Evolutionary conservation across 306 rosid genomes (phyloP).

Genomic region (Rosa multiflora): DNA sequence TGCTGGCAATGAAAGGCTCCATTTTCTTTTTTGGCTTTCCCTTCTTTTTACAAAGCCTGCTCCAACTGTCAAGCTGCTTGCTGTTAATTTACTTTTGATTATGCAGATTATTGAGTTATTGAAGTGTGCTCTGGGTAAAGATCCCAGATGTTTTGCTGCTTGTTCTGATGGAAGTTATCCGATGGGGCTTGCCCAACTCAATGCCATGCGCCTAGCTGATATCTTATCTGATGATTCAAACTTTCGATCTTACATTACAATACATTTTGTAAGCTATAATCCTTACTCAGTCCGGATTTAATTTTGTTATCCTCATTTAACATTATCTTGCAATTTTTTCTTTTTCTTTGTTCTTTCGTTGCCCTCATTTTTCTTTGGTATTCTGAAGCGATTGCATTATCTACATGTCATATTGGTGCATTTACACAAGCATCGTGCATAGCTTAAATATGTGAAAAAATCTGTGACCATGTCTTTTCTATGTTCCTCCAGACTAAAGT

Average conservation of each 20-base stretch:
- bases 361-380: background rate
- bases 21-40: background rate
- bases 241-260: conserved; percentile 76
- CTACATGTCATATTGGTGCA: conserved; percentile 26
- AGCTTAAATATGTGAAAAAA: conserved; percentile 19
- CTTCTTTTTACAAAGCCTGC: conserved; percentile 3
- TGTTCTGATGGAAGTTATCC: conserved; percentile 54
- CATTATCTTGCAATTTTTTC: background rate
- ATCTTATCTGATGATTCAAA: conserved; percentile 94
- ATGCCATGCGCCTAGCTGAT: conserved; percentile 96
- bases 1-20: background rate
- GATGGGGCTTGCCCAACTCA: conserved; percentile 86
- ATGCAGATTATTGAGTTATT: conserved; percentile 72
- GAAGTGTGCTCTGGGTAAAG: conserved; percentile 67
- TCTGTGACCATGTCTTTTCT: conserved; percentile 38
- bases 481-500: conserved; percentile 78
- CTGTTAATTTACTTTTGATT: conserved; percentile 26
- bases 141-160: conserved; percentile 38
- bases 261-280: conserved; percentile 62
- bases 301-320: background rate
- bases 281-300: background rate
- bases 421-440: conserved; percentile 17
- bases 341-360: background rate
- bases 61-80: conserved; percentile 17
- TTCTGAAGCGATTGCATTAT: conserved; percentile 20